Evolutionary conservation across 495 filamentous ascomycete species (phyloP), one percentile per base, ranked within the genome.

Genomic region (Trichoderma virens): DNA sequence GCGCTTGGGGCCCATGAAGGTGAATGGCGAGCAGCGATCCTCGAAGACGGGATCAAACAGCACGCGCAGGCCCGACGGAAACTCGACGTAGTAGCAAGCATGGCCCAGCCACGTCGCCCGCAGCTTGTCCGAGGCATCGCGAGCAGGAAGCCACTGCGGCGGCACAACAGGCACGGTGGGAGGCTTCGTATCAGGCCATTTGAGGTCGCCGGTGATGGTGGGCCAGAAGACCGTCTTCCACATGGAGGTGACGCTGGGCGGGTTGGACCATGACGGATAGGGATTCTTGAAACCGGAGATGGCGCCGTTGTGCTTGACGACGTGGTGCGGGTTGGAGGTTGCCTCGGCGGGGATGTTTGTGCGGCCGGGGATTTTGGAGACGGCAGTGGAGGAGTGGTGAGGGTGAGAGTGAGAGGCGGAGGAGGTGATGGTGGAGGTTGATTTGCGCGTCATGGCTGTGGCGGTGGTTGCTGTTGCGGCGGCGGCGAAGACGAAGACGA

Each of bases 51-150:
- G 94, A 72, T 98, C 94, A 73, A 97, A 97, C 13, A 98, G 83
- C 2, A 96, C 92, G 43, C 93, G 86, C 25, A 98, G 78, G 0
- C 94, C 94, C 62, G 81, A 76, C 18, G 94, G 93, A 69, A 96
- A 97, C 72, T 97, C 94, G 62, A 96, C 87, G 71, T 90, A 91
- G 74, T 92, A 97, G 76, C 91, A 97, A 1, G 94, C 92, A 75
- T 98, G 94, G 11, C 94, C 94, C 5, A 98, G 85, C 94, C 94
- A 98, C 35, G 94, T 98, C 43, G 93, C 92, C 23, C 93, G 88
- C 8, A 98, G 84, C 14, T 79, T 45, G 71, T 66, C 68, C 5
- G 86, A 84, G 28, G 74, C 73, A 14, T 76, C 72, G 67, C 80
- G 85, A 43, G 74, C 79, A 1, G 83, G 75, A 28, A 92, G 83